Conservation (phyloP, 208 protist genomes). For the Trypanosomatidae sp. region DNA sequence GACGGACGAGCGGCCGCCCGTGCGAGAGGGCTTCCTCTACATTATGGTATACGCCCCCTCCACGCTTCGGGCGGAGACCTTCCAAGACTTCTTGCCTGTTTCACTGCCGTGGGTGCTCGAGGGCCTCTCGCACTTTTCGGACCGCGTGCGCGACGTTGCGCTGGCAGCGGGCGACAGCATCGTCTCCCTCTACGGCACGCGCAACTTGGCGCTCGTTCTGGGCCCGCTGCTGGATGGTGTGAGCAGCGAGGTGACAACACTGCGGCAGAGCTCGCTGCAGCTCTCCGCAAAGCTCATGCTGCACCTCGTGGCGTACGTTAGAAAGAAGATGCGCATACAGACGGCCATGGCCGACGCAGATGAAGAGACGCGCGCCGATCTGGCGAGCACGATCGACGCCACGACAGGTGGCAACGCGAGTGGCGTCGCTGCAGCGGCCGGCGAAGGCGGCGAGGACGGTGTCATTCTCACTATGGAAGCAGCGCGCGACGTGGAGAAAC, state of each 20-base stretch:
- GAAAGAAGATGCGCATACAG: constrained; percentile 88
- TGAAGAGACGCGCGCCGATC: constrained; percentile 27
- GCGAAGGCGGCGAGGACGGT: constrained; percentile 15
- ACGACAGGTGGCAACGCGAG: constrained; percentile 5
- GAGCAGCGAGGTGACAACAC: constrained; percentile 76
- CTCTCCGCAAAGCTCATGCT: constrained; percentile 89
- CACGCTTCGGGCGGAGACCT: constrained; percentile 60
- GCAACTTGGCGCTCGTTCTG: constrained; percentile 81
- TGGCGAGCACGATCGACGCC: constrained; percentile 17
- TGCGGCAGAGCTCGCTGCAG: constrained; percentile 90
- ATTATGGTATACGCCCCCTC: constrained; percentile 92
- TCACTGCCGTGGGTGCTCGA: constrained; percentile 90
- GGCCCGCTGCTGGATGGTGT: constrained; percentile 81
- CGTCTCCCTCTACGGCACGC: constrained; percentile 87
- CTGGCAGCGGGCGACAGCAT: constrained; percentile 89
- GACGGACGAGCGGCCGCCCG: constrained; percentile 76
- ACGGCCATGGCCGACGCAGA: constrained; percentile 42
- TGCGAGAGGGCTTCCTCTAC: constrained; percentile 92
- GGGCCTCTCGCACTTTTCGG: constrained; percentile 89
- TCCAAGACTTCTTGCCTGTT: constrained; percentile 80
- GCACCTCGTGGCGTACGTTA: constrained; percentile 83
- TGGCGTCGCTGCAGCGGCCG: background rate
- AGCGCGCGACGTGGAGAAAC: constrained; percentile 85
- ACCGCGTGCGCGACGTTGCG: constrained; percentile 88
- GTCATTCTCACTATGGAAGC: constrained; percentile 73